A percentile compares a stretch with the other conserved stretches of the same genome.
Evolutionary conservation across 2,329 filamentous ascomycete species (phyloP).

Genomic region (Plenodomus biglobosus): DNA sequence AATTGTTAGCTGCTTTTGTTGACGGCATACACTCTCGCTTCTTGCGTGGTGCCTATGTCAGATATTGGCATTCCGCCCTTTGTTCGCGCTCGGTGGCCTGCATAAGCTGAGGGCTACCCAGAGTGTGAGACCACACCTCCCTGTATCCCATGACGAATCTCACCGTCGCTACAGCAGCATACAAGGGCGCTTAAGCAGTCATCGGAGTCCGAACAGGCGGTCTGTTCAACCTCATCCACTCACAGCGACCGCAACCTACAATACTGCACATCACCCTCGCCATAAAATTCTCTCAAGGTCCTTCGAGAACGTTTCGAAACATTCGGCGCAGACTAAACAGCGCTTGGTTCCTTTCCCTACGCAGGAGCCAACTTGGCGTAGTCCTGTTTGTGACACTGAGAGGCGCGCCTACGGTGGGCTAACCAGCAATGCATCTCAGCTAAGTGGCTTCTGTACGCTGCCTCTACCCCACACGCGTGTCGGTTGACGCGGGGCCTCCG

Average conservation of each 20-base stretch:
- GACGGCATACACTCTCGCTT: slow-evolving; percentile 2
- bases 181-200: slow-evolving; percentile 25
- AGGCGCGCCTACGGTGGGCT: slow-evolving; percentile 3
- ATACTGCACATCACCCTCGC: slow-evolving; percentile 13
- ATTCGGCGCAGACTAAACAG: slow-evolving; percentile 15
- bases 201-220: slow-evolving; percentile 32
- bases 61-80: slow-evolving; percentile 16
- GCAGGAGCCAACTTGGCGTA: slow-evolving; percentile 1
- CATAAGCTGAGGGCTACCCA: slow-evolving; percentile 2
- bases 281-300: slow-evolving; percentile 15
- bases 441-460: slow-evolving; percentile 10
- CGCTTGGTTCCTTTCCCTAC: not conserved
- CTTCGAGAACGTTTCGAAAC: slow-evolving; percentile 28
- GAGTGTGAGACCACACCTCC: slow-evolving; percentile 9
- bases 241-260: slow-evolving; percentile 7
- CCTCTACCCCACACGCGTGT: slow-evolving; percentile 15
- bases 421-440: slow-evolving; percentile 2
- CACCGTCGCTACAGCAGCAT: slow-evolving; percentile 16
- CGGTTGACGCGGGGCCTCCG: slow-evolving; percentile 8
- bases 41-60: slow-evolving; percentile 3
- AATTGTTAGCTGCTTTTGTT: not conserved
- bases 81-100: slow-evolving; percentile 3
- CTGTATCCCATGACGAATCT: slow-evolving; percentile 21
- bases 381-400: slow-evolving; percentile 3
- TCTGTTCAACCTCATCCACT: slow-evolving; percentile 14